Percentiles rank a stretch among this genome's conserved stretches.
phyloP scores from a whole-genome alignment of 306 rosid species.

The Trichosanthes cucumerina region DNA sequence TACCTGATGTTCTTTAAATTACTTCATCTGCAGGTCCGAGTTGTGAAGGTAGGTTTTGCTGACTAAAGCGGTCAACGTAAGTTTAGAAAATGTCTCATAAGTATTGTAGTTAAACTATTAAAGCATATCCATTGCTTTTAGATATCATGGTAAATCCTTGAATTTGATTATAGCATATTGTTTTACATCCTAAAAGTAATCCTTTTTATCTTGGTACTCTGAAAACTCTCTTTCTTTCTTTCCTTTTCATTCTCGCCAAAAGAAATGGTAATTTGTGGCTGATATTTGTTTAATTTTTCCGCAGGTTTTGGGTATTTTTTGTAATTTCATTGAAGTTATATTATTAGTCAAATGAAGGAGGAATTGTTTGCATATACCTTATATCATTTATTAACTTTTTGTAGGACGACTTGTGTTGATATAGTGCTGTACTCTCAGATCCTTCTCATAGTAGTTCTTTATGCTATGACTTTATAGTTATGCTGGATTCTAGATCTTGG shows the following conservation, averaged over 20 bases:
- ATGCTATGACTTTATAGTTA: not conserved
- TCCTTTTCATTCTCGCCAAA: not conserved
- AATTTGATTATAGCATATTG: not conserved
- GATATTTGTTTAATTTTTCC: not conserved
- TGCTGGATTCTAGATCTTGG: not conserved
- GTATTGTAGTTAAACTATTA: not conserved
- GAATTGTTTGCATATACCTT: not conserved
- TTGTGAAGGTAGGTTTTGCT: slow-evolving; percentile 77
- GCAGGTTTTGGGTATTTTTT: not conserved
- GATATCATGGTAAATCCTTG: not conserved
- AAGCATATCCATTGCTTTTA: not conserved
- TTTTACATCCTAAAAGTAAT: not conserved
- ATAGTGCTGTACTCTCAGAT: not conserved
- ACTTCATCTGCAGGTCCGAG: slow-evolving; percentile 73
- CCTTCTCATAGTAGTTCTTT: not conserved
- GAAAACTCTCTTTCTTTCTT: not conserved
- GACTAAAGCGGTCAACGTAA: slow-evolving; percentile 25
- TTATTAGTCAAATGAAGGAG: not conserved
- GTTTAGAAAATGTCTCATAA: slow-evolving; percentile 14
- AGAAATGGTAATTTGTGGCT: not conserved
- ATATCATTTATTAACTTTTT: not conserved
- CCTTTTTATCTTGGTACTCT: not conserved
- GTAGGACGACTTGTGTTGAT: not conserved
- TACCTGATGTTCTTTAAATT: slow-evolving; percentile 8
- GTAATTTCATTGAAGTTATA: not conserved